Conservation (phyloP, 2,329 filamentous ascomycete genomes). For the Emydomyces testavorans region DNA sequence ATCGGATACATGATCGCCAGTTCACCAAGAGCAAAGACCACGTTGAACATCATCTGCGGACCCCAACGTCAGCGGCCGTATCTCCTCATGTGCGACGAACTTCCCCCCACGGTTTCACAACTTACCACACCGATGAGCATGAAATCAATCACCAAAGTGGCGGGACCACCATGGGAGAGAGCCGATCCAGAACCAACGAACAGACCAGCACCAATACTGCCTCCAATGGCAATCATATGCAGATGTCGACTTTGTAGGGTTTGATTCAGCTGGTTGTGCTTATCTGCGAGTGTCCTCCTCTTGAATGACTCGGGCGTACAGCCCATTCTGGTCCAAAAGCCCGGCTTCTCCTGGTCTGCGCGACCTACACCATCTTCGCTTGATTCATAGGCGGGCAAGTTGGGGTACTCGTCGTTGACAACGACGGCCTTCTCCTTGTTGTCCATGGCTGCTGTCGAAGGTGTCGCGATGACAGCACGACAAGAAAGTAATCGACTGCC, state of each 20-base stretch:
- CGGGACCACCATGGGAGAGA: slow-evolving; percentile 30
- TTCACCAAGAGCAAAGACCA: slow-evolving; percentile 50
- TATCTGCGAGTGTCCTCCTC: slow-evolving; percentile 20
- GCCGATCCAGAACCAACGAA: slow-evolving; percentile 33
- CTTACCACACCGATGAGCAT: slow-evolving; percentile 40
- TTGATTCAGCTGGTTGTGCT: slow-evolving; percentile 22
- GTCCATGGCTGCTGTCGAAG: slow-evolving; percentile 7
- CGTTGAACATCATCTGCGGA: slow-evolving; percentile 46
- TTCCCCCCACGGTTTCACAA: too few relatives aligned
- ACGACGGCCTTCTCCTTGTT: slow-evolving; percentile 9
- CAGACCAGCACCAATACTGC: slow-evolving; percentile 25
- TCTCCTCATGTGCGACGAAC: too few relatives aligned
- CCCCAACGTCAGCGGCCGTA: too few relatives aligned
- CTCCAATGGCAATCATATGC: slow-evolving; percentile 34
- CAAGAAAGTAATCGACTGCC: not conserved
- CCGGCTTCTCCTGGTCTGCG: slow-evolving; percentile 10
- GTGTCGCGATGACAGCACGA: not conserved
- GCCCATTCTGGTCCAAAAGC: slow-evolving; percentile 33
- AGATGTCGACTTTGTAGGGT: slow-evolving; percentile 27
- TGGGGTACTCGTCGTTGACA: not conserved
- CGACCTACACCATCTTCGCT: slow-evolving; percentile 1
- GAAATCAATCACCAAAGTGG: slow-evolving; percentile 35
- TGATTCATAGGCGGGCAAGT: slow-evolving; percentile 13
- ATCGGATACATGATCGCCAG: slow-evolving; percentile 51
- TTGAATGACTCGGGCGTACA: slow-evolving; percentile 32